Percentiles rank a stretch among this genome's conserved stretches.
phyloP scores from a whole-genome alignment of 2,329 filamentous ascomycete genomes.

The Colletotrichum salicis region DNA sequence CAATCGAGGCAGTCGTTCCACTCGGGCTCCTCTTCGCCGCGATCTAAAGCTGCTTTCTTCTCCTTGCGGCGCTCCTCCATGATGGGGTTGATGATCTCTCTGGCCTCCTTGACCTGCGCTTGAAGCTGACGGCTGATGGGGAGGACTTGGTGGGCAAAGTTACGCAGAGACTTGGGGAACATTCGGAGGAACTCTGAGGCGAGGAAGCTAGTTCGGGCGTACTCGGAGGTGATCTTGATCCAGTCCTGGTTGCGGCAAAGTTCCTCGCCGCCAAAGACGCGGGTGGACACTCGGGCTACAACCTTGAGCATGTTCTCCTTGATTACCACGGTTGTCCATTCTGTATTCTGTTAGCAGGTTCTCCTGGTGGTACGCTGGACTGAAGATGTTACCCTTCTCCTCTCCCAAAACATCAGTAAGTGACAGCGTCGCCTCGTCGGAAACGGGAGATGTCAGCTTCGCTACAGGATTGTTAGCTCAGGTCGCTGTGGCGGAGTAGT shows the following conservation, averaged over 20 bases:
- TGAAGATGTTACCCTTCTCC: background rate
- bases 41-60: slow-evolving; percentile 29
- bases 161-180: slow-evolving; percentile 36
- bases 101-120: slow-evolving; percentile 15
- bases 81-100: slow-evolving; percentile 34
- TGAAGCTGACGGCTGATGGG: slow-evolving; percentile 33
- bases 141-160: slow-evolving; percentile 34
- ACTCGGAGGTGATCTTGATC: slow-evolving; percentile 36
- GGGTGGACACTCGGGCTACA: slow-evolving; percentile 37
- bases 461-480: slow-evolving; percentile 9
- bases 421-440: slow-evolving; percentile 24
- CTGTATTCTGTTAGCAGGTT: background rate
- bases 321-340: slow-evolving; percentile 29
- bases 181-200: slow-evolving; percentile 30
- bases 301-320: slow-evolving; percentile 27
- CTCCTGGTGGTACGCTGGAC: too few relatives aligned
- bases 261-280: slow-evolving; percentile 39
- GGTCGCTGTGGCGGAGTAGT: background rate
- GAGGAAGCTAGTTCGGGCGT: slow-evolving; percentile 24
- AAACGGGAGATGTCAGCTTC: slow-evolving; percentile 26
- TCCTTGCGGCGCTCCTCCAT: slow-evolving; percentile 32
- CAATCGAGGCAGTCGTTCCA: slow-evolving; percentile 40
- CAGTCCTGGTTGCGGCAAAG: slow-evolving; percentile 37
- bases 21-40: slow-evolving; percentile 20
- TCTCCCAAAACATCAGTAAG: slow-evolving; percentile 20